Evolutionary conservation across 768 basidiomycete species (phyloP).

Genomic region (Grammothele lineata): DNA sequence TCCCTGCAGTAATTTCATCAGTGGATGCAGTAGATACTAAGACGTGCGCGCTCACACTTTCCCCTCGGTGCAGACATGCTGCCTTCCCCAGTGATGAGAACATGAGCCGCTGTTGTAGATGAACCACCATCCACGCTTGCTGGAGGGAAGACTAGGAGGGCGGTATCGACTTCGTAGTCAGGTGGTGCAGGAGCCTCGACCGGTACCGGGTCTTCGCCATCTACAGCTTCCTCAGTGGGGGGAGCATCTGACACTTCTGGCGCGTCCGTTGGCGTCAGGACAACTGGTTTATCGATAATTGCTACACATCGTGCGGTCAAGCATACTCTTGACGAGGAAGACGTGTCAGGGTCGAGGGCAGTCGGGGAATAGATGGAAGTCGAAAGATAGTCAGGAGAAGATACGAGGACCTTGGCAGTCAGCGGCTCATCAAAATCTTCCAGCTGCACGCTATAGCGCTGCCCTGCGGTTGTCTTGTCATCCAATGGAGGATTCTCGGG

Average conservation of each 20-base stretch:
- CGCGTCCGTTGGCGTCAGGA: slow-evolving; percentile 22
- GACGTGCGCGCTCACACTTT: slow-evolving; percentile 49
- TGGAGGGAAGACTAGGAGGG: slow-evolving; percentile 74
- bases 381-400: slow-evolving; percentile 35
- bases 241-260: slow-evolving; percentile 21
- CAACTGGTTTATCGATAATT: slow-evolving; percentile 41
- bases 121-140: slow-evolving; percentile 46
- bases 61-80: slow-evolving; percentile 71
- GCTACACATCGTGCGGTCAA: slow-evolving; percentile 45
- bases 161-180: slow-evolving; percentile 47
- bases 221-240: slow-evolving; percentile 14
- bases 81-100: slow-evolving; percentile 66
- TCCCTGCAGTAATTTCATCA: slow-evolving; percentile 36
- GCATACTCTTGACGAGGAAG: too few relatives aligned
- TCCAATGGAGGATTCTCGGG: slow-evolving; percentile 10
- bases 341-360: too few relatives aligned
- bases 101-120: slow-evolving; percentile 45
- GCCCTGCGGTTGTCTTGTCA: not conserved
- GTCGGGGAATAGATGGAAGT: too few relatives aligned
- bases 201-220: not conserved
- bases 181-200: not conserved
- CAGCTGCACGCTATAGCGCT: slow-evolving; percentile 43
- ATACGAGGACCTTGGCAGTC: slow-evolving; percentile 50
- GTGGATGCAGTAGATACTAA: not conserved
- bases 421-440: slow-evolving; percentile 60